A percentile compares a stretch with the other conserved stretches of the same genome.
These are phyloP conservation scores for Agrostemma githago DNA, from an alignment of 148 eudicot genomes.

Conservation along the genomic window DNA sequence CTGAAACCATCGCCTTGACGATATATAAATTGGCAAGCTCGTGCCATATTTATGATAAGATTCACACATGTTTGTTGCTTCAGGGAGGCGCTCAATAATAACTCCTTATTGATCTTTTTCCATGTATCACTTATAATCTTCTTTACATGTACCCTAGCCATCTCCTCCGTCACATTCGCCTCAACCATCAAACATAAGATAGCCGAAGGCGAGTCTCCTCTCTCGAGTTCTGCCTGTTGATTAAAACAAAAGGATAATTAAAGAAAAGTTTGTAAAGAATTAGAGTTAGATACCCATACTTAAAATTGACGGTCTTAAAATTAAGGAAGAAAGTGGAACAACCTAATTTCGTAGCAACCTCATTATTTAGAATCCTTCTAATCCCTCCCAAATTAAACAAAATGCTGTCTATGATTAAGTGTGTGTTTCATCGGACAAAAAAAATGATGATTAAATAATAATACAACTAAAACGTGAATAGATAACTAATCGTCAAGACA, in stretches of 20 bases:
- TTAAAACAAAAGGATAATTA: too few species aligned
- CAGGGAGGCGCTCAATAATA: slow-evolving; percentile 10
- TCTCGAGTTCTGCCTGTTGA: slow-evolving; percentile 33
- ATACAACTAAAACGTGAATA: too few species aligned
- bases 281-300: too few species aligned
- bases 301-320: too few species aligned
- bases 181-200: slow-evolving; percentile 47
- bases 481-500: too few species aligned
- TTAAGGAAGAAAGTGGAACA: neutral
- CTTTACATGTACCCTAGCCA: slow-evolving; percentile 33
- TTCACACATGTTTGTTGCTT: slow-evolving; percentile 15
- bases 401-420: too few species aligned
- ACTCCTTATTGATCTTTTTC: slow-evolving; percentile 35
- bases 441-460: too few species aligned
- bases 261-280: too few species aligned
- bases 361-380: too few species aligned
- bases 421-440: too few species aligned
- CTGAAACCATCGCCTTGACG: slow-evolving; percentile 47
- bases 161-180: slow-evolving; percentile 35
- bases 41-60: slow-evolving; percentile 32
- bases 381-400: too few species aligned
- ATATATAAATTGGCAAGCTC: slow-evolving; percentile 47
- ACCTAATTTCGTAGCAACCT: neutral
- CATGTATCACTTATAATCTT: slow-evolving; percentile 30
- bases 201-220: slow-evolving; percentile 26